Evolutionary conservation across 148 eudicot genomes (phyloP).

Genomic region (Heliosperma pusillum): DNA sequence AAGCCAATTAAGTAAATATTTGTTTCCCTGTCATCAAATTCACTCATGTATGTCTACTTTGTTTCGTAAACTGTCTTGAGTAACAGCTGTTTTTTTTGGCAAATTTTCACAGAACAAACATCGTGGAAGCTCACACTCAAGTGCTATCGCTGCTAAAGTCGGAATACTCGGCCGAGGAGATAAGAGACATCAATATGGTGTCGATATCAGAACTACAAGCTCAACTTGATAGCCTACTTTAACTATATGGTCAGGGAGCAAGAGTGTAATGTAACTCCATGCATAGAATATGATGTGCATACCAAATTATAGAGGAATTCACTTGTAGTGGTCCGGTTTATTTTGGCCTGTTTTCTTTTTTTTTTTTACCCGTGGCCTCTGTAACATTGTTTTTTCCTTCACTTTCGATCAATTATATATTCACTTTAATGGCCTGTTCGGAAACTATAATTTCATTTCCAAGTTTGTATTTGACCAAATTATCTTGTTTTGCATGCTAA

Average conservation of each 20-base stretch:
- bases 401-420: background rate
- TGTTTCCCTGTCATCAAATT: background rate
- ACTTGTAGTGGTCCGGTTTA: background rate
- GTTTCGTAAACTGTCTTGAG: background rate
- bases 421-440: too few species aligned
- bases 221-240: conserved; percentile 71
- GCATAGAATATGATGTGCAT: too few species aligned
- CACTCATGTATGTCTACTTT: background rate
- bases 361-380: background rate
- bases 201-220: conserved; percentile 67
- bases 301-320: background rate
- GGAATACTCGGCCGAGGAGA: conserved; percentile 70
- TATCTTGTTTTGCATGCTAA: too few species aligned
- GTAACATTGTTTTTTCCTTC: background rate
- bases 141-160: conserved; percentile 59
- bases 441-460: too few species aligned
- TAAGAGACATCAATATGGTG: conserved; percentile 54
- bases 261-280: background rate
- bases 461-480: too few species aligned
- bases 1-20: conserved; percentile 85
- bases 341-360: background rate
- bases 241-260: conserved; percentile 14
- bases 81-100: background rate
- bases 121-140: conserved; percentile 83
- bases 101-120: conserved; percentile 63